phyloP scores from a whole-genome alignment of 2,329 filamentous ascomycete species.

The Mollisia scopiformis region DNA sequence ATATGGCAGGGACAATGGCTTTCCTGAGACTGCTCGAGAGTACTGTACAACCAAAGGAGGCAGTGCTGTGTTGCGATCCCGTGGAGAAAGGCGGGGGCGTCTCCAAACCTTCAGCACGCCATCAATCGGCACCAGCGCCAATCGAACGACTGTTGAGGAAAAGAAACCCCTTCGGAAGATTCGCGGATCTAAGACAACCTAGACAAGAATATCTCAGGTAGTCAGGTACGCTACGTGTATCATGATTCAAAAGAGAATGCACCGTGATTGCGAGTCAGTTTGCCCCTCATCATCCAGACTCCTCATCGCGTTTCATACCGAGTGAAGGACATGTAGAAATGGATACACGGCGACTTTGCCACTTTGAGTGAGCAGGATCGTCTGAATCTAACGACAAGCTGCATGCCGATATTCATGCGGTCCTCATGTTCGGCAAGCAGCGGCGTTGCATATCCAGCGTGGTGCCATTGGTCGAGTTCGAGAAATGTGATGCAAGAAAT shows the following conservation, averaged over 20 bases:
- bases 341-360: neutral
- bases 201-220: slow-evolving; percentile 5
- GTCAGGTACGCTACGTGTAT: slow-evolving; percentile 18
- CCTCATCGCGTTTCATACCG: slow-evolving; percentile 20
- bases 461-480: slow-evolving; percentile 21
- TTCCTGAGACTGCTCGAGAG: neutral
- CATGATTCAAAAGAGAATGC: slow-evolving; percentile 15
- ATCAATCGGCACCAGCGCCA: slow-evolving; percentile 1
- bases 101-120: slow-evolving; percentile 8
- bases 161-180: neutral
- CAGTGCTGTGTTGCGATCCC: slow-evolving; percentile 11
- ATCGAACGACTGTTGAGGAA: slow-evolving; percentile 4
- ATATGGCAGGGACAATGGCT: slow-evolving; percentile 18
- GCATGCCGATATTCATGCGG: slow-evolving; percentile 33
- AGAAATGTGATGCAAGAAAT: slow-evolving; percentile 16
- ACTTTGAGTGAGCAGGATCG: neutral
- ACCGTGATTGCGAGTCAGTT: slow-evolving; percentile 15
- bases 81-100: slow-evolving; percentile 8
- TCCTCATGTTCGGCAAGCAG: slow-evolving; percentile 17
- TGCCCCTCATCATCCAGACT: slow-evolving; percentile 22
- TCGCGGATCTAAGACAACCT: slow-evolving; percentile 7
- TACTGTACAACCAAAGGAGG: no score
- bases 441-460: slow-evolving; percentile 8
- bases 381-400: slow-evolving; percentile 20
- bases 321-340: no score